These are phyloP conservation scores for Calonectria pteridis DNA, from an alignment of 2,329 filamentous ascomycete genomes.

Conservation along the genomic window DNA sequence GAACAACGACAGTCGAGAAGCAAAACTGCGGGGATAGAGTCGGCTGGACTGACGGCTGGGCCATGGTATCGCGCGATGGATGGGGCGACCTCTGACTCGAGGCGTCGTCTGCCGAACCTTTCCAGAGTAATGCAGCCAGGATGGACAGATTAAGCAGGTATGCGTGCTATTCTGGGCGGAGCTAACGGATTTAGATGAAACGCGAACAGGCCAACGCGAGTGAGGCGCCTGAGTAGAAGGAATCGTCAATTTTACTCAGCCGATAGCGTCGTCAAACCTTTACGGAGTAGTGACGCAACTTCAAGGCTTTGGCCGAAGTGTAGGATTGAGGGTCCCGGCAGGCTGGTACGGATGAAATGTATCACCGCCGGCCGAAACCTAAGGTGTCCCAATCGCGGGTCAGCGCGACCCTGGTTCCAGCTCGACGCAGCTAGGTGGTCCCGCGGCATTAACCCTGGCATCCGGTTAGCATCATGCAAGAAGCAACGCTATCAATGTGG, in stretches of 20 bases:
- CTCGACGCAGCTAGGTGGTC: background rate
- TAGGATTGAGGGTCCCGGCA: background rate
- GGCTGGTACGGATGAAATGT: constrained; percentile 37
- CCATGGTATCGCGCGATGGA: constrained; percentile 57
- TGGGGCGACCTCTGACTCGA: constrained; percentile 44
- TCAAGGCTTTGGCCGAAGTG: constrained; percentile 17
- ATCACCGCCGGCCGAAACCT: constrained; percentile 29
- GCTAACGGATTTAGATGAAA: constrained; percentile 27
- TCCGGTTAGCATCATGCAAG: constrained; percentile 17
- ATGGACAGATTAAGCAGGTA: constrained; percentile 44
- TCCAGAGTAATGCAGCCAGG: constrained; percentile 66
- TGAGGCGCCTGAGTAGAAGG: background rate
- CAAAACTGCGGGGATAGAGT: constrained; percentile 80
- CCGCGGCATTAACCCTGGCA: constrained; percentile 20
- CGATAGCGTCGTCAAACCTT: background rate
- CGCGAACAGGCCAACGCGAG: constrained; percentile 6
- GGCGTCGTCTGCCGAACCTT: constrained; percentile 55
- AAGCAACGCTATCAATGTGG: constrained; percentile 17
- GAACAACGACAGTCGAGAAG: constrained; percentile 76
- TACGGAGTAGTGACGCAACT: constrained; percentile 41
- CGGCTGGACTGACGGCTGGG: constrained; percentile 60
- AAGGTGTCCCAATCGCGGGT: background rate
- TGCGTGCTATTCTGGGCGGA: background rate
- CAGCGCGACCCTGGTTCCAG: constrained; percentile 3
- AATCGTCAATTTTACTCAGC: constrained; percentile 4